Percentiles rank a stretch among this genome's conserved stretches.
Evolutionary conservation across 2,329 filamentous ascomycete species (phyloP).

Genomic region (Aspergillus sp.): DNA sequence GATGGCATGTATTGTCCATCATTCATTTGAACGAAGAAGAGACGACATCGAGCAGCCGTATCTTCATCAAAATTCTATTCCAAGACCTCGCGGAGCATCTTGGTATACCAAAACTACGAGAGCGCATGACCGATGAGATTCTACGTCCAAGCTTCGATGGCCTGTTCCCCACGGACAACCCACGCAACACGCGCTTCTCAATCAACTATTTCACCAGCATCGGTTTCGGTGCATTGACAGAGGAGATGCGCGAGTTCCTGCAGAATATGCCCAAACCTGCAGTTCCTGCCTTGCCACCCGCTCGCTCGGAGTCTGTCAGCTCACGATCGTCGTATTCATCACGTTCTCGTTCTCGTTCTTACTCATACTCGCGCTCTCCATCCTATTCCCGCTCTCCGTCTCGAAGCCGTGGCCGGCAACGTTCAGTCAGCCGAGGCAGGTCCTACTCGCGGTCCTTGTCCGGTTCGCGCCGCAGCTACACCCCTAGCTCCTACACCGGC

Average conservation of each 20-base stretch:
- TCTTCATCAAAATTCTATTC: slow-evolving; percentile 97
- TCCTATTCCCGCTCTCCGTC: slow-evolving; percentile 40
- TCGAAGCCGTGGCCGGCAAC: slow-evolving; percentile 27
- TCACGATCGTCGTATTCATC: slow-evolving; percentile 38
- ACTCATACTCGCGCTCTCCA: slow-evolving; percentile 29
- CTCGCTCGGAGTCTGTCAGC: slow-evolving; percentile 59
- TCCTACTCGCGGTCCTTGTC: slow-evolving; percentile 35
- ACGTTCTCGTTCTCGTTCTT: slow-evolving; percentile 47
- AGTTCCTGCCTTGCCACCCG: slow-evolving; percentile 63
- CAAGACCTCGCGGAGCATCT: slow-evolving; percentile 87
- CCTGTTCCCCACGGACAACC: slow-evolving; percentile 85
- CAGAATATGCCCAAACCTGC: slow-evolving; percentile 87
- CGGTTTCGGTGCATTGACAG: slow-evolving; percentile 90
- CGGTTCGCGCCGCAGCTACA: slow-evolving; percentile 31
- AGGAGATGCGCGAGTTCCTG: slow-evolving; percentile 89
- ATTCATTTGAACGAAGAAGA: slow-evolving; percentile 95
- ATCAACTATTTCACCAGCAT: slow-evolving; percentile 99
- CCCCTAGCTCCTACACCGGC: slow-evolving; percentile 29
- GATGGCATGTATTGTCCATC: slow-evolving; percentile 83
- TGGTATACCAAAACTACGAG: slow-evolving; percentile 76
- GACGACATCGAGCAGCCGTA: slow-evolving; percentile 92
- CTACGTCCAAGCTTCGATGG: slow-evolving; percentile 77
- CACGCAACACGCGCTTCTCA: slow-evolving; percentile 88
- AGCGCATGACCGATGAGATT: slow-evolving; percentile 73
- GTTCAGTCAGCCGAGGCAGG: slow-evolving; percentile 25